Percentiles rank a stretch among this genome's conserved stretches.
Evolutionary conservation across 2,329 filamentous ascomycete genomes (phyloP).

Genomic region (Diaporthe sp.): DNA sequence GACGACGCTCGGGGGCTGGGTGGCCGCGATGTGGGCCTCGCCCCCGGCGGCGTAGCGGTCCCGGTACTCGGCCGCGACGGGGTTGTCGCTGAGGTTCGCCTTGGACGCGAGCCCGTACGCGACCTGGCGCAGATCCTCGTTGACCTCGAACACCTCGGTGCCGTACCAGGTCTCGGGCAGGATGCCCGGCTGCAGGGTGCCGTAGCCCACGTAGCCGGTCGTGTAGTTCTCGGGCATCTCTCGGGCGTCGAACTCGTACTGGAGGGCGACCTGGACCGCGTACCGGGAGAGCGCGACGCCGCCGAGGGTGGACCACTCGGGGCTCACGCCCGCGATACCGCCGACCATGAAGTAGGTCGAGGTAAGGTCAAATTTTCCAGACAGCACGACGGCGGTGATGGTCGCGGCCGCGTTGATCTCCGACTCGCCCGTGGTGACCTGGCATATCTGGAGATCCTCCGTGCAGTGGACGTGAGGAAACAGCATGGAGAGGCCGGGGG

Average conservation of each 20-base stretch:
- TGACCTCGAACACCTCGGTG: constrained; percentile 79
- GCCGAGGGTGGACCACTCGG: constrained; percentile 74
- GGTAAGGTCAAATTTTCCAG: constrained; percentile 72
- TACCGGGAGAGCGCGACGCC: constrained; percentile 78
- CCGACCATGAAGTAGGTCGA: constrained; percentile 79
- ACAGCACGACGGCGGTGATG: constrained; percentile 74
- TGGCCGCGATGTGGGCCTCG: constrained; percentile 57
- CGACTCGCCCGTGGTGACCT: constrained; percentile 76
- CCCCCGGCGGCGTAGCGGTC: constrained; percentile 63
- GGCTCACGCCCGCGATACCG: constrained; percentile 83
- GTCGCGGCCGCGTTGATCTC: constrained; percentile 83
- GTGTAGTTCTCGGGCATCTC: constrained; percentile 76
- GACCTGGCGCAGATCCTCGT: constrained; percentile 67
- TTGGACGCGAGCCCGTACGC: constrained; percentile 65
- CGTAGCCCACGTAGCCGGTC: constrained; percentile 79
- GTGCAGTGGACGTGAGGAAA: constrained; percentile 78
- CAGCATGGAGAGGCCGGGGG: constrained; percentile 75
- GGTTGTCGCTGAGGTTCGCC: constrained; percentile 67
- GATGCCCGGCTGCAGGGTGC: constrained; percentile 65
- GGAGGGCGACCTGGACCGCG: constrained; percentile 80
- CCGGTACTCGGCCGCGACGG: constrained; percentile 66
- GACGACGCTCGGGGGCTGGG: constrained; percentile 66
- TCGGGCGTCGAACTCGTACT: constrained; percentile 81
- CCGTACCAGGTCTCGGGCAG: constrained; percentile 75
- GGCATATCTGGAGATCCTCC: constrained; percentile 72